phyloP scores from a whole-genome alignment of 257 asterid genomes.

The Solanum tarijense region DNA sequence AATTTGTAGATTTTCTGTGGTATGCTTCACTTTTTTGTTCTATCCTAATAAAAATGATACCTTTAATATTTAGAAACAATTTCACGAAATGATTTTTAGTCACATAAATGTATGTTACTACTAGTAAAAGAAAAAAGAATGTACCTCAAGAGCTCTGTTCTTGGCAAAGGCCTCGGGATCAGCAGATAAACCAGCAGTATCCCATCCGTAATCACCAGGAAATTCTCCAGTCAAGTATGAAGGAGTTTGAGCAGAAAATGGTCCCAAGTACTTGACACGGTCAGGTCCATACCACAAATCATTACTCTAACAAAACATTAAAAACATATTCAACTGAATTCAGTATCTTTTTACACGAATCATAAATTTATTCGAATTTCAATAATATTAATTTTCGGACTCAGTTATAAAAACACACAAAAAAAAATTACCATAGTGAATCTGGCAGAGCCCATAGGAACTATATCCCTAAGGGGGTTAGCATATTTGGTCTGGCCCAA shows the following conservation, averaged over 20 bases:
- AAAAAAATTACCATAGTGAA: conserved; percentile 38
- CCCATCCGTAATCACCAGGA: conserved; percentile 92
- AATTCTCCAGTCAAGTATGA: conserved; percentile 77
- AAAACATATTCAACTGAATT: neutral
- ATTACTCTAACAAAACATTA: conserved; percentile 25
- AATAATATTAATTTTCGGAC: too few relatives aligned
- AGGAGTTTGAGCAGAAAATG: conserved; percentile 84
- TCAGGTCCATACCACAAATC: conserved; percentile 86
- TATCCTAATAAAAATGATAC: too few relatives aligned
- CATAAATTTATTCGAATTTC: too few relatives aligned
- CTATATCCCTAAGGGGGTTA: conserved; percentile 49
- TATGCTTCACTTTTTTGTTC: neutral
- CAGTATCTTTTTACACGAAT: neutral
- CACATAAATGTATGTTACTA: neutral
- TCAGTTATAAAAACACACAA: neutral
- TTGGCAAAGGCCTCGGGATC: conserved; percentile 82
- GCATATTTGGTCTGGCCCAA: conserved; percentile 59
- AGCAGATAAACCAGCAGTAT: conserved; percentile 79
- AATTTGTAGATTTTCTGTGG: neutral
- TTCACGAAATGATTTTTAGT: neutral
- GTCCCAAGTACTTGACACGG: conserved; percentile 80
- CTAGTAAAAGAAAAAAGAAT: neutral
- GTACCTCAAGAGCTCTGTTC: conserved; percentile 81
- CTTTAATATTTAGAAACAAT: neutral
- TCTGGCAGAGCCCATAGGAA: conserved; percentile 50